Conservation (phyloP, 257 asterid genomes). For the Solanum raphanifolium region DNA sequence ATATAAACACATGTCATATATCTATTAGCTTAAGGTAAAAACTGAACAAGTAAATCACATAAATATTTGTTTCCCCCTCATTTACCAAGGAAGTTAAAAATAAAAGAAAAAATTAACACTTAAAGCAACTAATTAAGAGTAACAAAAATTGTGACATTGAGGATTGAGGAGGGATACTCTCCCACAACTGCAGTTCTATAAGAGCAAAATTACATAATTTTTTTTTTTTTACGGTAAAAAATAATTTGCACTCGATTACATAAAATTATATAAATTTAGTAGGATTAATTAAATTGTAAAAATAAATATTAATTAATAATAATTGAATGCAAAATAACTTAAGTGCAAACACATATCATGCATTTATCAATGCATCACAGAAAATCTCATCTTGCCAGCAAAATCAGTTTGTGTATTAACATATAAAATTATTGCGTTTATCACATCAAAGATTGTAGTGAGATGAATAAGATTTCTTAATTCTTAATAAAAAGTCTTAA, state of each 20-base stretch:
- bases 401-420: not conserved
- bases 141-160: no score
- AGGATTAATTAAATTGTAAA: not conserved
- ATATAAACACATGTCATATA: no score
- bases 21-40: no score
- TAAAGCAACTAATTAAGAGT: no score
- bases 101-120: no score
- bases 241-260: not conserved
- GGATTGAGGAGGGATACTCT: no score
- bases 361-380: not conserved
- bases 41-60: not conserved
- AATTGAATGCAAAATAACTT: not conserved
- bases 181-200: not conserved
- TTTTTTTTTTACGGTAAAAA: not conserved
- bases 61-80: no score
- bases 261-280: not conserved
- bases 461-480: not conserved
- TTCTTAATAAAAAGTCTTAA: accelerated
- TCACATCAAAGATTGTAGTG: accelerated
- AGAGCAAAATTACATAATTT: not conserved
- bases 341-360: not conserved
- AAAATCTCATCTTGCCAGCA: not conserved
- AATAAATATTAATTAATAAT: not conserved
- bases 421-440: no score
- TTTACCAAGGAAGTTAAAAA: not conserved